Percentiles rank a stretch among this genome's conserved stretches.
phyloP scores from a whole-genome alignment of 2,329 filamentous ascomycete genomes.

The Ophiosphaerella herpotricha region DNA sequence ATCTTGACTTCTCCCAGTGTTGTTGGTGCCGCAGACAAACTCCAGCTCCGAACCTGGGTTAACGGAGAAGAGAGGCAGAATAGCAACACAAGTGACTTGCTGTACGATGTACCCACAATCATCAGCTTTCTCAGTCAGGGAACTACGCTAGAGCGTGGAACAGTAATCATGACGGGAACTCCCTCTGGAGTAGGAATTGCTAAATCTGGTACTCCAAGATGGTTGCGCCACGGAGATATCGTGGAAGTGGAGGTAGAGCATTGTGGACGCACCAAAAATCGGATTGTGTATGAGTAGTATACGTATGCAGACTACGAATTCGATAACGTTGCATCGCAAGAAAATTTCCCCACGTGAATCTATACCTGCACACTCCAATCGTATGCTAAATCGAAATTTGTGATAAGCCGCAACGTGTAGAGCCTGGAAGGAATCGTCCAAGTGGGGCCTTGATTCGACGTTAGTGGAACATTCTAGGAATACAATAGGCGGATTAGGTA shows the following conservation, averaged over 20 bases:
- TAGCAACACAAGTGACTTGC: constrained; percentile 43
- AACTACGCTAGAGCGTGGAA: constrained; percentile 47
- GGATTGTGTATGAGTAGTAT: background rate
- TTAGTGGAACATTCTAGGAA: background rate
- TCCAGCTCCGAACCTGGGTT: constrained; percentile 49
- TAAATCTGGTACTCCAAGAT: constrained; percentile 41
- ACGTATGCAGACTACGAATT: background rate
- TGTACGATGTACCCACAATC: constrained; percentile 48
- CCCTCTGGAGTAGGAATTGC: constrained; percentile 50
- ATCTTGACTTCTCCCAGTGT: constrained; percentile 47
- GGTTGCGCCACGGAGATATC: constrained; percentile 45
- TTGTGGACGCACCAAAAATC: background rate
- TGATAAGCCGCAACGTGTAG: too few species aligned
- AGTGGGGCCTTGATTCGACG: too few species aligned
- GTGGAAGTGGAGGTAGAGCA: constrained; percentile 36
- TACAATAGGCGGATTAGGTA: background rate
- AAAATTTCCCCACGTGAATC: too few species aligned
- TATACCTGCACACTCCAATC: too few species aligned
- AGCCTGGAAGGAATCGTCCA: too few species aligned
- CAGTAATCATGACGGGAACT: constrained; percentile 53
- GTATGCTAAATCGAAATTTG: too few species aligned
- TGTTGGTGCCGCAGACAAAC: constrained; percentile 45
- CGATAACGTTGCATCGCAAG: too few species aligned
- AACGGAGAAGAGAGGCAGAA: constrained; percentile 53
- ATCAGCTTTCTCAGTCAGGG: constrained; percentile 50